phyloP scores from a whole-genome alignment of 176 grass and related monocot species.

The Phyllostachys edulis region DNA sequence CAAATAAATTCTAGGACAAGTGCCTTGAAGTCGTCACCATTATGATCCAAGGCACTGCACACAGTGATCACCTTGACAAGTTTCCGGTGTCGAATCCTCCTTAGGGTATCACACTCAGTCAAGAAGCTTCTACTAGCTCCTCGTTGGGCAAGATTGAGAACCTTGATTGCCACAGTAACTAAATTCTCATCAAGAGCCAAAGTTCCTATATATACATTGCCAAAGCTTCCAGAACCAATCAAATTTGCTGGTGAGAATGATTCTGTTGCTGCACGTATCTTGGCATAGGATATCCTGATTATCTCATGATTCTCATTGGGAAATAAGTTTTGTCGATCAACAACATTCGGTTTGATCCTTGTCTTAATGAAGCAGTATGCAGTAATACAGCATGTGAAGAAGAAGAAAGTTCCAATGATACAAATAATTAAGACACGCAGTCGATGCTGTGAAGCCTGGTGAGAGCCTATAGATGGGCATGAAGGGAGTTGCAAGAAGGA shows the following conservation, averaged over 20 bases:
- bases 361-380: conserved; percentile 9
- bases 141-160: conserved; percentile 22
- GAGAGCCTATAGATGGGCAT: background rate
- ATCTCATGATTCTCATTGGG: background rate
- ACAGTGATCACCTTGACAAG: conserved; percentile 32
- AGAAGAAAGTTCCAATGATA: conserved; percentile 7
- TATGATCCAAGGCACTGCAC: conserved; percentile 9
- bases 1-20: conserved; percentile 34
- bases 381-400: background rate
- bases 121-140: conserved; percentile 29
- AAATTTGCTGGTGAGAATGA: conserved; percentile 34
- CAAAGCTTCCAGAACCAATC: conserved; percentile 40
- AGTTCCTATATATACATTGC: conserved; percentile 21
- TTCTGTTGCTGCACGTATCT: conserved; percentile 15
- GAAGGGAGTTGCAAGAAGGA: conserved; percentile 7
- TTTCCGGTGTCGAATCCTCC: conserved; percentile 3
- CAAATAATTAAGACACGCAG: background rate
- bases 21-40: conserved; percentile 36
- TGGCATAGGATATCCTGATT: conserved; percentile 32
- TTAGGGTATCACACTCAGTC: conserved; percentile 29
- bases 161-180: conserved; percentile 22
- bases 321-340: background rate
- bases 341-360: background rate
- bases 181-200: background rate
- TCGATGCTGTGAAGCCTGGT: background rate